Percentiles rank a stretch among this genome's conserved stretches.
phyloP scores from a whole-genome alignment of 2,329 filamentous ascomycete genomes.

The Tolypocladium ophioglossoides region DNA sequence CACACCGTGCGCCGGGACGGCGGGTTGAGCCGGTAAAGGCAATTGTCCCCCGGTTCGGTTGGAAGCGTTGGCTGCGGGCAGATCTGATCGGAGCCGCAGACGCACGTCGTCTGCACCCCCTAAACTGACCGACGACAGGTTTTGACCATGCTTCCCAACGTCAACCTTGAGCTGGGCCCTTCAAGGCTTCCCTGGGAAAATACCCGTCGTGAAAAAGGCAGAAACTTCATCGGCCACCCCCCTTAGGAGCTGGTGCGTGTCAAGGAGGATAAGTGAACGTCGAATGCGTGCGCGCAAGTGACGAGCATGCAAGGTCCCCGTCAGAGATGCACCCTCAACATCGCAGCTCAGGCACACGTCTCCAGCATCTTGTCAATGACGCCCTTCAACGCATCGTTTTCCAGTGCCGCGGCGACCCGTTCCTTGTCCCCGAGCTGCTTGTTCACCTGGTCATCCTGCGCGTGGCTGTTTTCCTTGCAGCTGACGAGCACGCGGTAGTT shows the following conservation, averaged over 20 bases:
- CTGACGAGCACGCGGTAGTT: conserved; percentile 86
- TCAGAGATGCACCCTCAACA: neutral
- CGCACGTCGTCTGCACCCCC: neutral
- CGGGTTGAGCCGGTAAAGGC: neutral
- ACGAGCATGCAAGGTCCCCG: no score
- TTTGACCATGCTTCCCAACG: no score
- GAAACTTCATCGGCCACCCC: neutral
- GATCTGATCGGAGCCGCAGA: neutral
- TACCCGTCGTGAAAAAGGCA: no score
- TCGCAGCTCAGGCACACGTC: conserved; percentile 51
- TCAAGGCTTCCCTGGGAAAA: neutral
- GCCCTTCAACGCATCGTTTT: conserved; percentile 82
- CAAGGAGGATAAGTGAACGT: neutral
- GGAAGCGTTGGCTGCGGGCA: neutral
- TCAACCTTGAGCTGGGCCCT: neutral
- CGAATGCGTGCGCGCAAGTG: neutral
- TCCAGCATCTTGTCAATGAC: conserved; percentile 91
- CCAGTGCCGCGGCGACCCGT: conserved; percentile 83
- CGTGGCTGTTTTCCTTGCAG: conserved; percentile 95
- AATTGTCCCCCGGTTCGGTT: no score
- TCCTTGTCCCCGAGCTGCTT: conserved; percentile 97
- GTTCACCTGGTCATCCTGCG: conserved; percentile 88
- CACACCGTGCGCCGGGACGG: neutral
- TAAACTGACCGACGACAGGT: neutral
- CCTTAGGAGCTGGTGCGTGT: neutral